These are phyloP conservation scores for Aphanocladium album DNA, from an alignment of 2,329 filamentous ascomycete species.

Conservation along the genomic window DNA sequence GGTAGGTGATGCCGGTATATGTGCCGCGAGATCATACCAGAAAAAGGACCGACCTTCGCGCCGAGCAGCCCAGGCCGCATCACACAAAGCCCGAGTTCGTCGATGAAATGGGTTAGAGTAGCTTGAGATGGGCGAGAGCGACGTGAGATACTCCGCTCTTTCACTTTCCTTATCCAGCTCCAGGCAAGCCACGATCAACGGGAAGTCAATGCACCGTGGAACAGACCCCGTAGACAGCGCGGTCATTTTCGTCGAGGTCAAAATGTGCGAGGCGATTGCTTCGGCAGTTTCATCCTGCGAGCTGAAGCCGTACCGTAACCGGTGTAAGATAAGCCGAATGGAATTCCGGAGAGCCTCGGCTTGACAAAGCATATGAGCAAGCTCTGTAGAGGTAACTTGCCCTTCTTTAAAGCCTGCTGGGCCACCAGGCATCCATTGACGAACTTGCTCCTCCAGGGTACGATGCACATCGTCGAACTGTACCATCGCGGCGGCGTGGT, in stretches of 20 bases:
- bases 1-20: neutral
- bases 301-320: slow-evolving; percentile 20
- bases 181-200: slow-evolving; percentile 21
- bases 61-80: neutral
- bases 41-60: neutral
- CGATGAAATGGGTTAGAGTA: slow-evolving; percentile 9
- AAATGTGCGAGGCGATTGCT: slow-evolving; percentile 19
- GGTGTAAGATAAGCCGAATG: slow-evolving; percentile 21
- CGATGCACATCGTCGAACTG: neutral
- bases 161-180: slow-evolving; percentile 17
- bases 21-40: slow-evolving; percentile 6
- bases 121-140: slow-evolving; percentile 14
- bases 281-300: slow-evolving; percentile 17
- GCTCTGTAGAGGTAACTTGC: slow-evolving; percentile 18
- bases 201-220: slow-evolving; percentile 19
- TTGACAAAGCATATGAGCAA: slow-evolving; percentile 26
- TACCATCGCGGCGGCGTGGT: neutral
- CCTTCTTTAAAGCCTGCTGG: slow-evolving; percentile 17
- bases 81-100: neutral
- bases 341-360: slow-evolving; percentile 21
- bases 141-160: slow-evolving; percentile 8
- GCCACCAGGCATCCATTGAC: slow-evolving; percentile 20
- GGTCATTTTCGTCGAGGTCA: slow-evolving; percentile 21
- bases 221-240: slow-evolving; percentile 15
- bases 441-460: slow-evolving; percentile 15